A percentile compares a stretch with the other conserved stretches of the same genome.
phyloP scores from a whole-genome alignment of 2,329 filamentous ascomycete species.

The Colletotrichum cordylinicola region DNA sequence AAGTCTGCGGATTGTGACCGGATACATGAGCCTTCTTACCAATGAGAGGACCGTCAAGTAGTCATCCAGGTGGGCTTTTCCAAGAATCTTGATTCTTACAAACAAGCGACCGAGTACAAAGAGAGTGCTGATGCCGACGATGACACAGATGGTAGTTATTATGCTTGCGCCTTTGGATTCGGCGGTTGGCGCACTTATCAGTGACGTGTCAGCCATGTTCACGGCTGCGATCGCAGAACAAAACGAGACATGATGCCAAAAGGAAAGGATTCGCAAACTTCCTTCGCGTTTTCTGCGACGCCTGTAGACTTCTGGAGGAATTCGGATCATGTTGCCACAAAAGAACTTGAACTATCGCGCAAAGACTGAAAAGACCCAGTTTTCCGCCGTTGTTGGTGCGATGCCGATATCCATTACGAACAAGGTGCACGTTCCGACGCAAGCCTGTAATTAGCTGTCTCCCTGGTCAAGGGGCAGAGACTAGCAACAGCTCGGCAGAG shows the following conservation, averaged over 20 bases:
- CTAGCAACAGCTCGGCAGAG: accelerated
- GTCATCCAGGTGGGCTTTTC: not conserved
- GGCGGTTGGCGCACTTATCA: not conserved
- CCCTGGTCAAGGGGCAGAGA: not conserved
- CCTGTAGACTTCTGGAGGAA: accelerated
- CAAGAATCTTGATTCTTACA: not conserved
- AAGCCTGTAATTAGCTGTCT: not conserved
- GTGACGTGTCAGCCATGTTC: not conserved
- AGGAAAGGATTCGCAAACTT: not conserved
- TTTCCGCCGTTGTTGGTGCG: not conserved
- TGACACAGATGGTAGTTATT: not conserved
- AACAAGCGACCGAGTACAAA: not conserved
- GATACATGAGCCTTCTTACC: accelerated
- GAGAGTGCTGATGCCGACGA: not conserved
- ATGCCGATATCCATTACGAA: not conserved
- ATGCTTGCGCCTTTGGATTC: not conserved
- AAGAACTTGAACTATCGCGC: not conserved
- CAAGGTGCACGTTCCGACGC: not conserved
- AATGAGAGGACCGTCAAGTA: not conserved
- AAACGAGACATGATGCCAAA: not conserved
- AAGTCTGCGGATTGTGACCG: not conserved
- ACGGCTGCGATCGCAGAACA: not conserved
- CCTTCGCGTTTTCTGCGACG: not conserved
- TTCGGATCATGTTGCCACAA: not conserved
- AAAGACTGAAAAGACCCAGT: not conserved